Evolutionary conservation across 2,329 filamentous ascomycete genomes (phyloP).

Genomic region (Fusarium musae): DNA sequence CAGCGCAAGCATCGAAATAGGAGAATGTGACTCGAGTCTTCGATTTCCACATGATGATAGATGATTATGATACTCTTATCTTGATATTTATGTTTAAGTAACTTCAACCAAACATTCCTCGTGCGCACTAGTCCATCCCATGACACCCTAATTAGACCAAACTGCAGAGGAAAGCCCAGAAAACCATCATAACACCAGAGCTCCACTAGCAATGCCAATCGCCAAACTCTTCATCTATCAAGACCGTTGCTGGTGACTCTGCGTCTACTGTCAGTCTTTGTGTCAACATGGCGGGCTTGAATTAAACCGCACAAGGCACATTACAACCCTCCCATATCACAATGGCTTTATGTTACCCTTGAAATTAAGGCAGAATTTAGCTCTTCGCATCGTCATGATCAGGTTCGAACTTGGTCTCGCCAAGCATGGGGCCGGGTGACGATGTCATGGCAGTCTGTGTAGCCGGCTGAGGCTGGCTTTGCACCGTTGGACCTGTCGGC

Average conservation of each 20-base stretch:
- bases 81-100: slow-evolving; percentile 16
- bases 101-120: slow-evolving; percentile 9
- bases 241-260: slow-evolving; percentile 23
- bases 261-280: slow-evolving; percentile 7
- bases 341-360: not conserved
- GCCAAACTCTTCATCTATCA: slow-evolving; percentile 24
- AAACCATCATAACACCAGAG: slow-evolving; percentile 32
- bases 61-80: not conserved
- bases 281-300: not conserved
- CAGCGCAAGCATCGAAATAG: not conserved
- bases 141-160: not conserved
- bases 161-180: slow-evolving; percentile 20
- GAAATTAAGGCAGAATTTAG: slow-evolving; percentile 21
- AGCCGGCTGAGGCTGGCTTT: slow-evolving; percentile 65
- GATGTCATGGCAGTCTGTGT: slow-evolving; percentile 69
- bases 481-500: slow-evolving; percentile 65
- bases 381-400: slow-evolving; percentile 63
- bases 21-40: not conserved
- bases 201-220: slow-evolving; percentile 29
- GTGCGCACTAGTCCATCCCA: slow-evolving; percentile 2
- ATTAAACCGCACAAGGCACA: slow-evolving; percentile 30
- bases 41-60: too few relatives aligned
- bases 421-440: slow-evolving; percentile 66
- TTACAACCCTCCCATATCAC: not conserved
- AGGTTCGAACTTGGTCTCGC: slow-evolving; percentile 76